Conservation (phyloP, 2,329 filamentous ascomycete genomes). For the Amylocarpus encephaloides region DNA sequence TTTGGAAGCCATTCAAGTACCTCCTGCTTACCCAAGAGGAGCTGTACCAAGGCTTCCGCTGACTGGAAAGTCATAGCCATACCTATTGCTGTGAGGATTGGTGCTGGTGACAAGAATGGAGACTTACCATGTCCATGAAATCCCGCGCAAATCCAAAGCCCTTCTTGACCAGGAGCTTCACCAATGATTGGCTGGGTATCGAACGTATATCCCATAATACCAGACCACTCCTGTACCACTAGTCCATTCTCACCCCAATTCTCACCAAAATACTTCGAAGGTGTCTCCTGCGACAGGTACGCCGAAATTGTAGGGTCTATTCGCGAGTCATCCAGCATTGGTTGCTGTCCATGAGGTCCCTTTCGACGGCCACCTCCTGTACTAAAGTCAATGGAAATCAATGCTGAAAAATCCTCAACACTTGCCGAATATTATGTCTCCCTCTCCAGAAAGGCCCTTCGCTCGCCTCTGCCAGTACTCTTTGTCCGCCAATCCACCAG, state of each 20-base stretch:
- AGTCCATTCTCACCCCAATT: conserved; percentile 44
- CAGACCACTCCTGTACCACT: conserved; percentile 43
- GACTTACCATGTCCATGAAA: conserved; percentile 23
- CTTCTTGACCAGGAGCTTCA: conserved; percentile 37
- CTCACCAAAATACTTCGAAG: conserved; percentile 29
- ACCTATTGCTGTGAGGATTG: conserved; percentile 5
- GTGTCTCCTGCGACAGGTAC: conserved; percentile 18
- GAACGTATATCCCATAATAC: conserved; percentile 49
- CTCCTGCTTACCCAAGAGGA: conserved; percentile 15
- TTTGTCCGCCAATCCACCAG: conserved; percentile 19
- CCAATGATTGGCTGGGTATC: conserved; percentile 48
- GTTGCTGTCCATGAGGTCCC: conserved; percentile 18
- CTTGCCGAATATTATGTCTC: conserved; percentile 26
- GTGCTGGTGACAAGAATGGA: background rate
- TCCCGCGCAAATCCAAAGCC: conserved; percentile 24
- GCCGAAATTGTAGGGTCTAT: conserved; percentile 21
- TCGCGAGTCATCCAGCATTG: conserved; percentile 25
- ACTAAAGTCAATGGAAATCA: background rate
- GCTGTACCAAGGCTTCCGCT: conserved; percentile 17
- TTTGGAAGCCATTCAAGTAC: conserved; percentile 18
- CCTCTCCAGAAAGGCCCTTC: conserved; percentile 17
- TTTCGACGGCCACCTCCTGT: conserved; percentile 13
- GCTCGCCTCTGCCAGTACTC: conserved; percentile 24
- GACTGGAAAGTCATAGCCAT: conserved; percentile 19
- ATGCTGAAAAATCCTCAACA: background rate